Percentiles rank a stretch among this genome's conserved stretches.
phyloP scores from a whole-genome alignment of 345 rosid species.

The Litchi chinensis region DNA sequence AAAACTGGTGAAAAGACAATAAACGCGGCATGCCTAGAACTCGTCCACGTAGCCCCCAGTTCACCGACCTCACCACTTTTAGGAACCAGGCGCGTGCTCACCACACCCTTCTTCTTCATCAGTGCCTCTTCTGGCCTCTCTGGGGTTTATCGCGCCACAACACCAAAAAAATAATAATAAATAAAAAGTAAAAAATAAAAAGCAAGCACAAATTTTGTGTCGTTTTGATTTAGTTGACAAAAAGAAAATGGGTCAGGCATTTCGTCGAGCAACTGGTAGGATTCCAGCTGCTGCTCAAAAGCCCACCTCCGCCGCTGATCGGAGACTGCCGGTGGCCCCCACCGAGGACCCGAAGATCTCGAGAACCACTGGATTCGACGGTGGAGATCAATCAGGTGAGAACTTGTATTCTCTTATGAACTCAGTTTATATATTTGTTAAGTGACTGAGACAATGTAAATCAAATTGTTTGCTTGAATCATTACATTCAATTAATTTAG shows the following conservation, averaged over 20 bases:
- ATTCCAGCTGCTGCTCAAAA: constrained; percentile 44
- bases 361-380: constrained; percentile 28
- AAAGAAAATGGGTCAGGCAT: constrained; percentile 94
- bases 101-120: neutral
- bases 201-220: neutral
- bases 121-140: neutral
- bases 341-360: constrained; percentile 30
- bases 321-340: constrained; percentile 37
- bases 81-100: neutral
- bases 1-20: neutral
- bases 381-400: constrained; percentile 43
- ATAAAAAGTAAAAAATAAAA: too few relatives aligned
- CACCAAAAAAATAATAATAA: neutral
- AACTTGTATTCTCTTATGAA: neutral
- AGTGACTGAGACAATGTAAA: neutral
- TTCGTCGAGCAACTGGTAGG: constrained; percentile 96
- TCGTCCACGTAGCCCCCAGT: constrained; percentile 1
- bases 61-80: neutral
- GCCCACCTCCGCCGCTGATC: constrained; percentile 38
- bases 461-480: neutral
- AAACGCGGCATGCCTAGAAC: neutral
- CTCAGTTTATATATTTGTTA: neutral
- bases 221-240: constrained; percentile 5
- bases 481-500: neutral
- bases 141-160: constrained; percentile 1